These are phyloP conservation scores for Euphorbia tirucalli DNA, from an alignment of 345 rosid species.

Conservation along the genomic window DNA sequence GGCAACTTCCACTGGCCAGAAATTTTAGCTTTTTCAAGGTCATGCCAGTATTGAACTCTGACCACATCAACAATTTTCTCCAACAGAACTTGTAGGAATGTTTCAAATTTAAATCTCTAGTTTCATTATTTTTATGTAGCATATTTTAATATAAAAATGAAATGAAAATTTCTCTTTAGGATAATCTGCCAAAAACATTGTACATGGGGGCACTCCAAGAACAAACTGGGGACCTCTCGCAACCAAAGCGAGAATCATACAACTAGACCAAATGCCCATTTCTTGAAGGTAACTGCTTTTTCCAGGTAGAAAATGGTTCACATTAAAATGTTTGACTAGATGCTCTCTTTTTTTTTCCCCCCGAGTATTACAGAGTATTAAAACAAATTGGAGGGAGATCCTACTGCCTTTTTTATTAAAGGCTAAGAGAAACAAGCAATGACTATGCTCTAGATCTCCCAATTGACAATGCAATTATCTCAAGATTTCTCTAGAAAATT, in stretches of 20 bases:
- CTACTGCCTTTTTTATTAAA: neutral
- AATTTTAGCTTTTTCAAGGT: no score
- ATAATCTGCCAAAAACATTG: neutral
- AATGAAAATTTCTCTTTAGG: no score
- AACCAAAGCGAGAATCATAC: constrained; percentile 90
- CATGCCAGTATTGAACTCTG: no score
- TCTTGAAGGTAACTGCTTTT: neutral
- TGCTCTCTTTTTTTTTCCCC: neutral
- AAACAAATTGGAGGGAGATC: neutral
- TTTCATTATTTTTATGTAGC: no score
- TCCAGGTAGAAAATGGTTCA: no score
- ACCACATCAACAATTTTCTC: no score
- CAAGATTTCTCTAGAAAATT: neutral
- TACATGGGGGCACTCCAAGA: no score
- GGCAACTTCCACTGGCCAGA: no score
- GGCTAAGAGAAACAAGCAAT: neutral
- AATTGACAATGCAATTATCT: neutral
- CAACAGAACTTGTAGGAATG: no score
- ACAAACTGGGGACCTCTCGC: constrained; percentile 77
- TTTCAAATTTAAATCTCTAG: no score
- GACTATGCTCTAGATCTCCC: neutral
- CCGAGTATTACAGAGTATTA: neutral
- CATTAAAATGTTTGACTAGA: neutral
- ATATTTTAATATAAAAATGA: no score
- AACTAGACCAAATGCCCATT: constrained; percentile 69